These are phyloP conservation scores for Westerdykella aurantiaca DNA, from an alignment of 2,329 filamentous ascomycete species.

Conservation along the genomic window DNA sequence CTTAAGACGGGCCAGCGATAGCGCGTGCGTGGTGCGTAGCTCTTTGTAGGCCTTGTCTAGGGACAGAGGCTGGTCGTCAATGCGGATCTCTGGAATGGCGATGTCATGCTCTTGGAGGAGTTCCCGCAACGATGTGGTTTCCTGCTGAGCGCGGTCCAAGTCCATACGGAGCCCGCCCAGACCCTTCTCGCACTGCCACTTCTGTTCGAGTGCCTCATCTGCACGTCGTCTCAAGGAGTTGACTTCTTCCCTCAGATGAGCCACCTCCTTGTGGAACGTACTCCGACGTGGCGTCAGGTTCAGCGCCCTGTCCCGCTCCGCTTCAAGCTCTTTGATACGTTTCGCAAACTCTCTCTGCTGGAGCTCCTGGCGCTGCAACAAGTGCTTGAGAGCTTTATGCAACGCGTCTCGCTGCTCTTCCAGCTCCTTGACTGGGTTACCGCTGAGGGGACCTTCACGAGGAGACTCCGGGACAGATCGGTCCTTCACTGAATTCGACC, in stretches of 20 bases:
- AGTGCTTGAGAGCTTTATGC: slow-evolving; percentile 75
- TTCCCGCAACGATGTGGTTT: slow-evolving; percentile 74
- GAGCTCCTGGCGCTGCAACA: slow-evolving; percentile 78
- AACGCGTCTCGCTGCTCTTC: slow-evolving; percentile 91
- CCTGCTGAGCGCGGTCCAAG: slow-evolving; percentile 87
- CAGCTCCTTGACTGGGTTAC: slow-evolving; percentile 67
- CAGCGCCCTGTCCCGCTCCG: slow-evolving; percentile 69
- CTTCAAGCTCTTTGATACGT: slow-evolving; percentile 68
- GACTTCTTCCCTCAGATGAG: slow-evolving; percentile 74
- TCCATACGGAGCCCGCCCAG: slow-evolving; percentile 90
- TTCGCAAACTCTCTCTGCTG: slow-evolving; percentile 81
- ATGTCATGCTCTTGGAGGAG: slow-evolving; percentile 81
- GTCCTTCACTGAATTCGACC: slow-evolving; percentile 41
- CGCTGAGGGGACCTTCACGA: slow-evolving; percentile 38
- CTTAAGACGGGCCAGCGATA: slow-evolving; percentile 62
- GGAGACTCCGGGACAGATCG: slow-evolving; percentile 50
- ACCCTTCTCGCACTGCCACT: slow-evolving; percentile 93
- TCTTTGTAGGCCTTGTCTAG: slow-evolving; percentile 70
- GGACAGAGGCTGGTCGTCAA: slow-evolving; percentile 55
- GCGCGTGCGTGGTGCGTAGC: slow-evolving; percentile 64
- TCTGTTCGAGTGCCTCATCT: slow-evolving; percentile 90
- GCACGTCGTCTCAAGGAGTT: slow-evolving; percentile 76
- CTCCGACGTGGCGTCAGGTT: slow-evolving; percentile 63
- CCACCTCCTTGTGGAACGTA: slow-evolving; percentile 80
- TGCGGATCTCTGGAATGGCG: slow-evolving; percentile 57